Evolutionary conservation across 2,329 filamentous ascomycete genomes (phyloP).

Genomic region (Bipolaris victoriae): DNA sequence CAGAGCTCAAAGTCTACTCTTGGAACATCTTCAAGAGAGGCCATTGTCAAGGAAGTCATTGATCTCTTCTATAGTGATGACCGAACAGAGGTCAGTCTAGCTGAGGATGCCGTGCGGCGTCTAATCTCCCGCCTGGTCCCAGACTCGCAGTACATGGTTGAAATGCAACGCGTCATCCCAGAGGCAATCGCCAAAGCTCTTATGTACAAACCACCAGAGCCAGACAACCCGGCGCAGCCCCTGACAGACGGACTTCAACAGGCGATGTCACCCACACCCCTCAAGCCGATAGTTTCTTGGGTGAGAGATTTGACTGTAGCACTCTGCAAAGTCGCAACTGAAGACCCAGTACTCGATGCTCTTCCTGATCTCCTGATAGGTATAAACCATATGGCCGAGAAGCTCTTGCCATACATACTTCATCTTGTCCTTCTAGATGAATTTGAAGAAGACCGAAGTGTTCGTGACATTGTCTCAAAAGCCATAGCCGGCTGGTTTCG

Average conservation of each 20-base stretch:
- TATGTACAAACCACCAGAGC: slow-evolving; percentile 27
- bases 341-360: slow-evolving; percentile 72
- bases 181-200: slow-evolving; percentile 40
- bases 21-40: slow-evolving; percentile 39
- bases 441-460: slow-evolving; percentile 63
- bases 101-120: slow-evolving; percentile 49
- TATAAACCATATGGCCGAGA: slow-evolving; percentile 72
- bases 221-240: neutral
- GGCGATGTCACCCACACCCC: slow-evolving; percentile 22
- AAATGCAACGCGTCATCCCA: slow-evolving; percentile 41
- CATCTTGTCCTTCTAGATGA: slow-evolving; percentile 80
- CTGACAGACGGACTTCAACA: slow-evolving; percentile 23
- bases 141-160: slow-evolving; percentile 33
- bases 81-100: slow-evolving; percentile 52
- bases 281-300: slow-evolving; percentile 57
- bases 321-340: slow-evolving; percentile 57
- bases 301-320: slow-evolving; percentile 65
- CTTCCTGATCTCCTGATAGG: slow-evolving; percentile 69
- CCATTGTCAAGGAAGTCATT: slow-evolving; percentile 47
- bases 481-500: slow-evolving; percentile 70
- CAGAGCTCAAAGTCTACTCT: slow-evolving; percentile 28
- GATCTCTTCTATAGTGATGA: slow-evolving; percentile 49
- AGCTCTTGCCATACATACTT: slow-evolving; percentile 80
- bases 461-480: slow-evolving; percentile 66
- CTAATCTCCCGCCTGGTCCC: slow-evolving; percentile 37